These are phyloP conservation scores for Schizopora paradoxa DNA, from an alignment of 1,284 basidiomycete species.

Conservation along the genomic window DNA sequence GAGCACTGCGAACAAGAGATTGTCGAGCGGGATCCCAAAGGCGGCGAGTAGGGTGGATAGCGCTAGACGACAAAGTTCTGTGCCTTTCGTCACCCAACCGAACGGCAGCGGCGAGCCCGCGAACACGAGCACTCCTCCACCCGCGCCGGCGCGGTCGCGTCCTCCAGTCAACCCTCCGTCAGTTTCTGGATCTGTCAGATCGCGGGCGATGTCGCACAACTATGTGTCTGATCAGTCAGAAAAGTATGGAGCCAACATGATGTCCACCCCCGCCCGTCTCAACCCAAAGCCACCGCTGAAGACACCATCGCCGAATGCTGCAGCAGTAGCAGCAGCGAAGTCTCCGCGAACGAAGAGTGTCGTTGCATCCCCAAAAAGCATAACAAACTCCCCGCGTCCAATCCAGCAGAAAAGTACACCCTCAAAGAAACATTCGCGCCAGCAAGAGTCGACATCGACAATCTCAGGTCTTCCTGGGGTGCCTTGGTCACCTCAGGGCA, in stretches of 20 bases:
- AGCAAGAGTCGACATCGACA: background rate
- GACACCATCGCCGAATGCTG: background rate
- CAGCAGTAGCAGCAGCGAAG: too few relatives aligned
- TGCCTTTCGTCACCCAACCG: too few relatives aligned
- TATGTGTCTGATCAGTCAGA: background rate
- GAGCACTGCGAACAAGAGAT: conserved; percentile 14
- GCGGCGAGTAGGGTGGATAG: too few relatives aligned
- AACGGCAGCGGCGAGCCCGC: too few relatives aligned
- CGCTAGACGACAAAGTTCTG: too few relatives aligned
- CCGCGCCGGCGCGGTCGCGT: conserved; percentile 1
- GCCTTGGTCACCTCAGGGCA: conserved; percentile 18
- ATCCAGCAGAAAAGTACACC: too few relatives aligned
- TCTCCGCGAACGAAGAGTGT: too few relatives aligned
- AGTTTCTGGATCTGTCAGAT: conserved; percentile 7
- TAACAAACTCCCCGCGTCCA: too few relatives aligned
- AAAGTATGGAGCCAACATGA: background rate
- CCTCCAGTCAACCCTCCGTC: conserved; percentile 10
- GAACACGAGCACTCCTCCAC: conserved; percentile 4
- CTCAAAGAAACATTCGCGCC: too few relatives aligned
- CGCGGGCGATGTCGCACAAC: background rate
- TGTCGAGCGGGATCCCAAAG: conserved; percentile 21
- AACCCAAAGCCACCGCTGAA: conserved; percentile 4
- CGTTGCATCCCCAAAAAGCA: too few relatives aligned
- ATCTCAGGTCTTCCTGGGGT: conserved; percentile 16
- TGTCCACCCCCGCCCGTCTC: too few relatives aligned